Conservation (phyloP, 768 basidiomycete species). For the Pleurotus ostreatus region DNA sequence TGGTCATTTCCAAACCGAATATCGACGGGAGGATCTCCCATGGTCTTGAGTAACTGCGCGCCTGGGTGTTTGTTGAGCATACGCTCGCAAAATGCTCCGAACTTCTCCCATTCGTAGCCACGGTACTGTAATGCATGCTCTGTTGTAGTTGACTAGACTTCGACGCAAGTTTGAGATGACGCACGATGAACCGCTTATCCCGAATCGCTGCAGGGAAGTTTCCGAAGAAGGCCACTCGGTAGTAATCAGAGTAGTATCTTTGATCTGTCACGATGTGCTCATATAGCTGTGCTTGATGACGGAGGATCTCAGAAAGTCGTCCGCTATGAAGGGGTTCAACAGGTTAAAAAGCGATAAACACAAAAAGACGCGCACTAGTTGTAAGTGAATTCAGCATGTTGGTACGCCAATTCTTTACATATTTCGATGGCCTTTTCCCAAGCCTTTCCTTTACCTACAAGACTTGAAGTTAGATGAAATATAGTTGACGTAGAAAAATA, state of each 20-base stretch:
- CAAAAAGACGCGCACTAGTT: conserved; percentile 62
- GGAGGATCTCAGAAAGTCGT: conserved; percentile 79
- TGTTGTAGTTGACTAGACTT: too few relatives aligned
- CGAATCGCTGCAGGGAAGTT: conserved; percentile 83
- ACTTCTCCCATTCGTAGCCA: conserved; percentile 94
- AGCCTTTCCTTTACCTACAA: conserved; percentile 88
- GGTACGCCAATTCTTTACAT: conserved; percentile 84
- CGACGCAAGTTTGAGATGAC: conserved; percentile 16
- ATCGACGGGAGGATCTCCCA: conserved; percentile 77
- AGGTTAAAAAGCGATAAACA: conserved; percentile 3
- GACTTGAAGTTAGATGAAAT: neutral
- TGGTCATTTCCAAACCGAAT: conserved; percentile 75
- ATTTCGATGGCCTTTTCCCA: conserved; percentile 94
- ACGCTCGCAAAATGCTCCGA: conserved; percentile 82
- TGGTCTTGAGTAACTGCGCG: conserved; percentile 70
- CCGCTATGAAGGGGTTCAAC: conserved; percentile 38
- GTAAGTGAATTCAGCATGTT: conserved; percentile 87
- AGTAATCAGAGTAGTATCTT: conserved; percentile 89
- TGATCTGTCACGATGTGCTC: conserved; percentile 83
- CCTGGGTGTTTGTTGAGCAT: conserved; percentile 89
- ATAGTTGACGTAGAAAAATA: neutral
- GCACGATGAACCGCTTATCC: conserved; percentile 87
- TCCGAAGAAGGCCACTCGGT: conserved; percentile 90
- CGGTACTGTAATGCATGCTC: conserved; percentile 58
- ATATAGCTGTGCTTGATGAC: conserved; percentile 82